phyloP scores from a whole-genome alignment of 2,329 filamentous ascomycete species.

The Dothistroma septosporum region DNA sequence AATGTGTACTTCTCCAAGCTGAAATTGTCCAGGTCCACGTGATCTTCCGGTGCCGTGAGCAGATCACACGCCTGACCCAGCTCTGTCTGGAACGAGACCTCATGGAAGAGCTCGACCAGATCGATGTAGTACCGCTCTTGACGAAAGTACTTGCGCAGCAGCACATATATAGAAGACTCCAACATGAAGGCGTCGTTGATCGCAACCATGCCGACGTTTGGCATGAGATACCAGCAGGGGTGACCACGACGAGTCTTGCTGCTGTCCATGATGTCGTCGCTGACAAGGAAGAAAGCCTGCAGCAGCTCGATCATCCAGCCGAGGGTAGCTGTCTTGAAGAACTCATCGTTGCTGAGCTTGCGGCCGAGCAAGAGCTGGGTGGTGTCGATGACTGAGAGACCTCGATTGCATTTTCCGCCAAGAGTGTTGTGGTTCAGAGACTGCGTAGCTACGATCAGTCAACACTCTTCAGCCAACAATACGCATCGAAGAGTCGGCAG shows the following conservation, averaged over 20 bases:
- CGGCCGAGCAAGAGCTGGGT: slow-evolving; percentile 71
- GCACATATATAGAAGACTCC: slow-evolving; percentile 81
- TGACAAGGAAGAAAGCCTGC: slow-evolving; percentile 97
- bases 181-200: slow-evolving; percentile 99
- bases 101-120: slow-evolving; percentile 93
- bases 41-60: slow-evolving; percentile 90
- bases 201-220: slow-evolving; percentile 87
- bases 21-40: slow-evolving; percentile 92
- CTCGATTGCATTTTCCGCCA: slow-evolving; percentile 97
- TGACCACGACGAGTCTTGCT: slow-evolving; percentile 91
- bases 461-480: slow-evolving; percentile 6
- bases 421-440: slow-evolving; percentile 79
- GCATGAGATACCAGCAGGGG: slow-evolving; percentile 94
- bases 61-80: slow-evolving; percentile 92
- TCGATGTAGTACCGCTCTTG: slow-evolving; percentile 83
- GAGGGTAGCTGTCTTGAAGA: slow-evolving; percentile 80
- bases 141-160: slow-evolving; percentile 92
- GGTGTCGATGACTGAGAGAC: slow-evolving; percentile 95
- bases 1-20: slow-evolving; percentile 92
- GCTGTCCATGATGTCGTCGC: slow-evolving; percentile 97
- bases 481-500: background rate
- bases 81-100: slow-evolving; percentile 89
- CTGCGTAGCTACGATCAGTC: slow-evolving; percentile 36
- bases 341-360: slow-evolving; percentile 73
- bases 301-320: slow-evolving; percentile 98